phyloP scores from a whole-genome alignment of 305 asterid genomes.

The Solanum hybrid region DNA sequence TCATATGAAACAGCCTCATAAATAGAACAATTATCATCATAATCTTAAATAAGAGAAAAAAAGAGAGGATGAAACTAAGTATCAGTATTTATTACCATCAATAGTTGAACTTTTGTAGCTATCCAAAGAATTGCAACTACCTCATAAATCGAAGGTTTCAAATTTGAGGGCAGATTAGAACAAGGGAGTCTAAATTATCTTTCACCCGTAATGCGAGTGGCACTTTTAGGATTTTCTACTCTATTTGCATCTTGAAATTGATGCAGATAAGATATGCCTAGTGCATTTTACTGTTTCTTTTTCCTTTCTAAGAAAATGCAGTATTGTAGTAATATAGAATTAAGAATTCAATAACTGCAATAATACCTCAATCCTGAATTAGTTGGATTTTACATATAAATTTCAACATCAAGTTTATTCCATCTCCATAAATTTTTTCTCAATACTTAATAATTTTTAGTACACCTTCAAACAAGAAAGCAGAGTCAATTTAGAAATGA shows the following conservation, averaged over 20 bases:
- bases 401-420: background rate
- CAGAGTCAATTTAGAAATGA: background rate
- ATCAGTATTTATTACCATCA: slow-evolving; percentile 34
- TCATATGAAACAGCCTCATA: background rate
- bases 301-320: background rate
- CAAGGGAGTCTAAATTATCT: slow-evolving; percentile 25
- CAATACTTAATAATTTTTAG: background rate
- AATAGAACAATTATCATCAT: background rate
- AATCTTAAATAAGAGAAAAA: background rate
- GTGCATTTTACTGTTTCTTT: background rate
- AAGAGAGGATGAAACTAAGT: background rate
- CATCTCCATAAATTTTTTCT: background rate
- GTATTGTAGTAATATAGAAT: background rate
- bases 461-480: background rate
- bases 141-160: slow-evolving; percentile 50
- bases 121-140: slow-evolving; percentile 44
- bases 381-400: background rate
- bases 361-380: background rate
- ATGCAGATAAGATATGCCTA: slow-evolving; percentile 2
- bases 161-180: slow-evolving; percentile 35
- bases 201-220: slow-evolving; percentile 24
- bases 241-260: slow-evolving; percentile 31
- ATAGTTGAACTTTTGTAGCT: slow-evolving; percentile 30
- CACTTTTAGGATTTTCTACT: slow-evolving; percentile 20
- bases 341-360: background rate